Evolutionary conservation across 768 basidiomycete genomes (phyloP).

Genomic region (Leccinum uliginosum): DNA sequence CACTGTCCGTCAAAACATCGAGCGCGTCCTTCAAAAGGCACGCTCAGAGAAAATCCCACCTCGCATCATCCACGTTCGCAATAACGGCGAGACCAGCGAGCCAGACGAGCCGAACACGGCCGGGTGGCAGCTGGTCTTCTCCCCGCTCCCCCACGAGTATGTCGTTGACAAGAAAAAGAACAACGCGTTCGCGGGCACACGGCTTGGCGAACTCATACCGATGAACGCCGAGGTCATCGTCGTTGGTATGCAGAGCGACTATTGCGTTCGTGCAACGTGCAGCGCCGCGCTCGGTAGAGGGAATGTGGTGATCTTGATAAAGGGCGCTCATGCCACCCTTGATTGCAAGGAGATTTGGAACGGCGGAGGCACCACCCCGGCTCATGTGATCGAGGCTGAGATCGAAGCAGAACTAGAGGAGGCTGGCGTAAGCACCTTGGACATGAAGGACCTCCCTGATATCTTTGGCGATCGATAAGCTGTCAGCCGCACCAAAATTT

Average conservation of each 20-base stretch:
- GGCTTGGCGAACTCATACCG: constrained; percentile 45
- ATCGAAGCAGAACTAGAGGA: constrained; percentile 67
- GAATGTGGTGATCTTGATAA: constrained; percentile 61
- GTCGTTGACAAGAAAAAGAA: constrained; percentile 66
- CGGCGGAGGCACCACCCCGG: constrained; percentile 51
- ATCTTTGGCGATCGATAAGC: constrained; percentile 56
- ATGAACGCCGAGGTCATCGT: constrained; percentile 58
- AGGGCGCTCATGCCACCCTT: constrained; percentile 63
- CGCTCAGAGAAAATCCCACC: constrained; percentile 46
- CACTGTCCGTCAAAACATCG: constrained; percentile 44
- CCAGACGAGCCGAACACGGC: constrained; percentile 51
- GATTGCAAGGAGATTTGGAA: constrained; percentile 61
- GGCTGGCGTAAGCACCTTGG: constrained; percentile 59
- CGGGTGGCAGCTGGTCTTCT: constrained; percentile 61
- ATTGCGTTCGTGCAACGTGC: constrained; percentile 54
- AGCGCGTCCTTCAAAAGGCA: constrained; percentile 44
- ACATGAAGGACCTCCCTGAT: constrained; percentile 59
- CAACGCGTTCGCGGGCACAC: constrained; percentile 64
- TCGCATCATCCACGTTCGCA: constrained; percentile 65
- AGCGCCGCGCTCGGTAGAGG: constrained; percentile 57
- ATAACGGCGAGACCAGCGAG: constrained; percentile 57
- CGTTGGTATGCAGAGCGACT: constrained; percentile 66
- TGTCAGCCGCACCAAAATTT: background rate
- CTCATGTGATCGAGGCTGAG: constrained; percentile 49
- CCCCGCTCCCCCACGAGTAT: constrained; percentile 45